phyloP scores from a whole-genome alignment of 306 rosid genomes.

The Boehmeria nivea region DNA sequence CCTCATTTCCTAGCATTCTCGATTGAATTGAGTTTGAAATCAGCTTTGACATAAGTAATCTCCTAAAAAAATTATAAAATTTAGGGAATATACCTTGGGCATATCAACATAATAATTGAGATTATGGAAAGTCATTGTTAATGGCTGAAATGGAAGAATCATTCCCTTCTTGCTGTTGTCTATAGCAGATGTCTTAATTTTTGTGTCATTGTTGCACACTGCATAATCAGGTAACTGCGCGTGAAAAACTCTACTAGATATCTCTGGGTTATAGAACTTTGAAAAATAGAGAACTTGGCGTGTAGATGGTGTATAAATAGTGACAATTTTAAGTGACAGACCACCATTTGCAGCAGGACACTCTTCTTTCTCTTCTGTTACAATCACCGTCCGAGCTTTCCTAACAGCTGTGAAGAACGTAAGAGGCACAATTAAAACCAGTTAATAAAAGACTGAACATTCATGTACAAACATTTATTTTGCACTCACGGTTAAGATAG shows the following conservation, averaged over 20 bases:
- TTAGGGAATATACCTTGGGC: slow-evolving; percentile 56
- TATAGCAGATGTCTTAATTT: slow-evolving; percentile 18
- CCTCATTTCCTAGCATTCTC: slow-evolving; percentile 48
- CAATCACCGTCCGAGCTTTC: slow-evolving; percentile 50
- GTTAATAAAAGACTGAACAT: slow-evolving; percentile 1
- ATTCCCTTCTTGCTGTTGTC: slow-evolving; percentile 55
- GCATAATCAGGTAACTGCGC: slow-evolving; percentile 24
- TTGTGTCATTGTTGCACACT: slow-evolving; percentile 19
- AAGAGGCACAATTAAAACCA: slow-evolving; percentile 9
- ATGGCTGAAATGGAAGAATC: slow-evolving; percentile 90
- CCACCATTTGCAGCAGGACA: slow-evolving; percentile 31
- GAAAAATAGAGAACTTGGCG: too few species aligned
- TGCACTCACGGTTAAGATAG: slow-evolving; percentile 69
- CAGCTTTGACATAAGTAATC: background rate
- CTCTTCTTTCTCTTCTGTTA: slow-evolving; percentile 34
- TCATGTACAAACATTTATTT: slow-evolving; percentile 5
- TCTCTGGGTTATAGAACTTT: too few species aligned
- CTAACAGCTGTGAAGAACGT: slow-evolving; percentile 42
- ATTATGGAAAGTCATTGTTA: slow-evolving; percentile 82
- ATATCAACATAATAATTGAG: slow-evolving; percentile 84
- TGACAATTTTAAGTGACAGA: slow-evolving; percentile 21
- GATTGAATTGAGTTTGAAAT: background rate
- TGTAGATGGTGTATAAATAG: too few species aligned
- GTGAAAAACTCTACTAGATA: background rate
- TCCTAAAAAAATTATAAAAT: background rate